Percentiles rank a stretch among this genome's conserved stretches.
phyloP scores from a whole-genome alignment of 129 eudicot genomes.

The Artemisia annua region DNA sequence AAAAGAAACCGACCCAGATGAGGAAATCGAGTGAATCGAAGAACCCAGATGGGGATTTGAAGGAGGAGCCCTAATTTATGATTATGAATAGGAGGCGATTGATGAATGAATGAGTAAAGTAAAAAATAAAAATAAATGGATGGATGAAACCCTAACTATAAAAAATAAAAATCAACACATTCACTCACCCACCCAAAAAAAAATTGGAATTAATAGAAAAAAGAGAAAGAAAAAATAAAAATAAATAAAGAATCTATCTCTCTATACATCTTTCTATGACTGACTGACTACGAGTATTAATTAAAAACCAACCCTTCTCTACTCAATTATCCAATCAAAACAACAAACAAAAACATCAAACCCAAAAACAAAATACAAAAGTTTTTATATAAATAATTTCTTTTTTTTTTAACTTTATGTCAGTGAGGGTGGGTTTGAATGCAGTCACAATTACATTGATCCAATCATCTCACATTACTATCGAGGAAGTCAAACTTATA shows the following conservation, averaged over 20 bases:
- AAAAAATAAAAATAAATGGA: conserved; percentile 16
- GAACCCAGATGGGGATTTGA: conserved; percentile 49
- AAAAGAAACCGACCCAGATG: conserved; percentile 32
- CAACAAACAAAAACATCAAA: conserved; percentile 22
- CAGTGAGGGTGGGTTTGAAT: conserved; percentile 15
- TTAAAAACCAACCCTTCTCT: conserved; percentile 10
- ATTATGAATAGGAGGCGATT: conserved; percentile 26
- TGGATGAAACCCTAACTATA: conserved; percentile 54
- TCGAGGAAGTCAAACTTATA: background rate
- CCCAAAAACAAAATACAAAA: background rate
- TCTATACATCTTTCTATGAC: conserved; percentile 4
- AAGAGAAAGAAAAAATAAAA: conserved; percentile 3
- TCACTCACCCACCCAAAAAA: conserved; percentile 42
- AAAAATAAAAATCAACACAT: conserved; percentile 35
- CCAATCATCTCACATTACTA: background rate
- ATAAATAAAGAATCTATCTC: conserved; percentile 35
- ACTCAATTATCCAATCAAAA: conserved; percentile 23
- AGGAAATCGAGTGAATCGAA: conserved; percentile 32
- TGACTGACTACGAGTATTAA: background rate
- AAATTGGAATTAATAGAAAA: conserved; percentile 28
- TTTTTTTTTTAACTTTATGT: conserved; percentile 14
- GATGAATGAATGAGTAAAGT: conserved; percentile 32
- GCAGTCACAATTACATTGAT: conserved; percentile 20
- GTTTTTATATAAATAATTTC: conserved; percentile 10
- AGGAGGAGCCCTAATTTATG: conserved; percentile 13